These are phyloP conservation scores for Coniophora puteana DNA, from an alignment of 1,284 basidiomycete species.

Conservation along the genomic window DNA sequence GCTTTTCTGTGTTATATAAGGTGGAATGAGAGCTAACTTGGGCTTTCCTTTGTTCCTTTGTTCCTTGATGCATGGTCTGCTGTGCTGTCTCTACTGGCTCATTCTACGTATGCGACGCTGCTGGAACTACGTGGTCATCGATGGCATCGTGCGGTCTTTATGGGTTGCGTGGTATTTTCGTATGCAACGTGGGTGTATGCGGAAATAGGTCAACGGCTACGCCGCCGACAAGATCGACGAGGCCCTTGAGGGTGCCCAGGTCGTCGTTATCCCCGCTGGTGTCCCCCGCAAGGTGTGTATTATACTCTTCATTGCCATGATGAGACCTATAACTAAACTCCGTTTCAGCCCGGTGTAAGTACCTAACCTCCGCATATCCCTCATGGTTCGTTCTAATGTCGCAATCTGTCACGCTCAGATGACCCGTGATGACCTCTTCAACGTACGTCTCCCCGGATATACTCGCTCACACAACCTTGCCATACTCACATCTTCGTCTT, in stretches of 20 bases:
- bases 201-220: slow-evolving; percentile 79
- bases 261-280: slow-evolving; percentile 98
- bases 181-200: slow-evolving; percentile 9
- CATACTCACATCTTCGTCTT: slow-evolving; percentile 2
- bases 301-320: slow-evolving; percentile 2
- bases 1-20: slow-evolving; percentile 7
- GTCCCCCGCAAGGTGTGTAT: slow-evolving; percentile 88
- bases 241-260: slow-evolving; percentile 82
- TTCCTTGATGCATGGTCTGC: too few species aligned
- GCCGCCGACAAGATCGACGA: slow-evolving; percentile 82
- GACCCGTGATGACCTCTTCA: slow-evolving; percentile 99
- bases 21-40: too few species aligned
- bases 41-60: too few species aligned
- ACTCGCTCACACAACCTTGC: not conserved
- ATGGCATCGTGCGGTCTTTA: too few species aligned
- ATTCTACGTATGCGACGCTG: too few species aligned
- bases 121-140: too few species aligned
- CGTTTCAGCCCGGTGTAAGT: slow-evolving; percentile 66
- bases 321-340: slow-evolving; percentile 21
- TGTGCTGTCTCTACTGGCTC: too few species aligned
- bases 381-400: slow-evolving; percentile 25
- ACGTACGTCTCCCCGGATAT: slow-evolving; percentile 52
- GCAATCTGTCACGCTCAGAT: slow-evolving; percentile 65
- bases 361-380: slow-evolving; percentile 13
- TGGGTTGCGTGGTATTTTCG: too few species aligned